phyloP scores from a whole-genome alignment of 352 stramenopile species.

The Globisporangium alternatum region DNA sequence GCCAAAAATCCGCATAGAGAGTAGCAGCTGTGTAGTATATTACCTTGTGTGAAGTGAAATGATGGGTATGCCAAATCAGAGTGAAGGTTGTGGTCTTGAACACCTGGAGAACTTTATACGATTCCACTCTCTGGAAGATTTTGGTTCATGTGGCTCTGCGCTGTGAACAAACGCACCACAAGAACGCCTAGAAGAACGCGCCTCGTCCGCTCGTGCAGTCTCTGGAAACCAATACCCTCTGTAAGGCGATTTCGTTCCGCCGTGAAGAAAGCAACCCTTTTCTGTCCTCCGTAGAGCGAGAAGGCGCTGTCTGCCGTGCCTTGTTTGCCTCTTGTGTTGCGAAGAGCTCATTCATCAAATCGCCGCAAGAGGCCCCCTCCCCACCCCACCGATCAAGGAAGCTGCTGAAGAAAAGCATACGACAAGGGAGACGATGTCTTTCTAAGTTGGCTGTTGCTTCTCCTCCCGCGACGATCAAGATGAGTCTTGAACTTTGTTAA shows the following conservation, averaged over 20 bases:
- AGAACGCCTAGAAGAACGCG: not conserved
- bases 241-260: slow-evolving; percentile 3
- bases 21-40: not conserved
- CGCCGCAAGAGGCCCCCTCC: slow-evolving; percentile 64
- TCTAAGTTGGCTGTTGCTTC: slow-evolving; percentile 77
- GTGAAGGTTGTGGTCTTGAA: slow-evolving; percentile 23
- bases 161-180: not conserved
- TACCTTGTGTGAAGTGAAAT: slow-evolving; percentile 21
- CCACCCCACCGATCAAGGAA: slow-evolving; percentile 51
- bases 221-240: not conserved
- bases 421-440: slow-evolving; percentile 86
- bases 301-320: slow-evolving; percentile 1
- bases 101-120: slow-evolving; percentile 16
- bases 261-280: slow-evolving; percentile 2
- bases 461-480: slow-evolving; percentile 72
- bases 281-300: not conserved
- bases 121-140: slow-evolving; percentile 3
- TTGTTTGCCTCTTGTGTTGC: not conserved
- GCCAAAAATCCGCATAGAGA: slow-evolving; percentile 13
- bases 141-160: slow-evolving; percentile 14
- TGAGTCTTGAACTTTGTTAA: slow-evolving; percentile 69
- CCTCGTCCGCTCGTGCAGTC: not conserved
- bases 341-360: slow-evolving; percentile 53
- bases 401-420: slow-evolving; percentile 73
- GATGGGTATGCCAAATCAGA: slow-evolving; percentile 17